phyloP scores from a whole-genome alignment of 2,329 filamentous ascomycete genomes.

The Fusarium redolens region DNA sequence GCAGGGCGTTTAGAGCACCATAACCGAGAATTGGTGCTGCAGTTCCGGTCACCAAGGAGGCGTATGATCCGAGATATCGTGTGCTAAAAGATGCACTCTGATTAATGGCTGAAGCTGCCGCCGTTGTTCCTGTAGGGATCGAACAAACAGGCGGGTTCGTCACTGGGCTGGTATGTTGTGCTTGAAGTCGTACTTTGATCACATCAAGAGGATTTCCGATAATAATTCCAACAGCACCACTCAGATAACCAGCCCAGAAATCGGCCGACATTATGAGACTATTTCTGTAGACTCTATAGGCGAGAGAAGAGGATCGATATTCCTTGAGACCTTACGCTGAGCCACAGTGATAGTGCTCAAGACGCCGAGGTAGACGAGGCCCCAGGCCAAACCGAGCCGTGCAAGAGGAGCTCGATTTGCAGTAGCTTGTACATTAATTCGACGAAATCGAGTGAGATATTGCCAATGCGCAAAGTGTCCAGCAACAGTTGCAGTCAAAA shows the following conservation, averaged over 20 bases:
- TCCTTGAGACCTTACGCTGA: constrained; percentile 34
- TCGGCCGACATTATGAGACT: constrained; percentile 78
- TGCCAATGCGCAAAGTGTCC: constrained; percentile 44
- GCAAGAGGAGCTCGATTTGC: constrained; percentile 37
- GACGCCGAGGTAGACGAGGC: constrained; percentile 39
- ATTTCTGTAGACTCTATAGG: constrained; percentile 7
- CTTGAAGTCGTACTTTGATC: constrained; percentile 75
- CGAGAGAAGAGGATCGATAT: constrained; percentile 16
- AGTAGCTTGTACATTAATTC: constrained; percentile 33
- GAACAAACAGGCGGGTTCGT: constrained; percentile 21
- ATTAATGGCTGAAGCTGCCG: constrained; percentile 10
- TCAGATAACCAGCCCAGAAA: constrained; percentile 94
- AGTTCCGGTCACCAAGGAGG: constrained; percentile 69
- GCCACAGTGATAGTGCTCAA: constrained; percentile 40
- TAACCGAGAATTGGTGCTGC: constrained; percentile 90
- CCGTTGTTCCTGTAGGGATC: constrained; percentile 8
- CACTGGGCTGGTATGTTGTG: constrained; percentile 47
- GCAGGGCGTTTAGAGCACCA: constrained; percentile 88
- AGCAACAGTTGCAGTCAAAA: constrained; percentile 40
- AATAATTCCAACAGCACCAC: constrained; percentile 85
- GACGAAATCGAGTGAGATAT: constrained; percentile 37
- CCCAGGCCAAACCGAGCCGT: constrained; percentile 39
- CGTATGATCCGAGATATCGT: constrained; percentile 43
- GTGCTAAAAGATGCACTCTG: constrained; percentile 11
- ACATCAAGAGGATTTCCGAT: constrained; percentile 89